Base-by-base conservation (phyloP, 345 rosid species). In the Lepidium africanum region DNA sequence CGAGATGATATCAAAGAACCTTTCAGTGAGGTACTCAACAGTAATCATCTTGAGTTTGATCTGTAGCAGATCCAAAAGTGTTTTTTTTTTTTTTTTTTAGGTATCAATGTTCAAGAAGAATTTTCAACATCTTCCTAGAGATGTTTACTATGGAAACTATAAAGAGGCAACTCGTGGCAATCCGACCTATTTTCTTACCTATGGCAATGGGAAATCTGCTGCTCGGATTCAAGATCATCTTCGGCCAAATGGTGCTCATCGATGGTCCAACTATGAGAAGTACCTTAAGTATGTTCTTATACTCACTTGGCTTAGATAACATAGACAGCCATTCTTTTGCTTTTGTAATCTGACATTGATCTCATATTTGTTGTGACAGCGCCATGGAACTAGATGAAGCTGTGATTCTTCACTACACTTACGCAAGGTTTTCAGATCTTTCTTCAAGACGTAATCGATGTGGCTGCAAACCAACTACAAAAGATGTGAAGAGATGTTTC, bases 171-270 rank as follows among this genome's bases (percentile, higher is more conserved):
- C 85, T 63, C 94, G 85, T 52, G 90, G 91, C 50, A 93, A 93
- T 84, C 89, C 89, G 2, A 93, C 87, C 72, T 93, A 84, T 74
- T 93, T 90, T 76, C 67, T 93, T 35, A 93, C 97, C 6, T 93
- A 90, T 74, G 97, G 88, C 71, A 93, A 90, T 71, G 97, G 97
- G 51, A 93, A 93, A 75, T 80, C 98, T 36, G 98, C 96, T 60
- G 97, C 98, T 67, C 88, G 96, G 41, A 73, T 90, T 65, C 89
- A 83, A 78, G 97, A 88, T 60, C 85, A 85, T 76, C 96, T 93
- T 65, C 94, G 97, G 13, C 94, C 98, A n/a, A 88, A 93, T 78
- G 98, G 98, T 70, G 94, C 98, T 69, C 98, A 88, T 73, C 80
- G 98, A 78, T 93, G 98, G 98, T 87, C 85, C 75, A 93, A 90